Percentiles rank a stretch among this genome's conserved stretches.
Evolutionary conservation across 2,329 filamentous ascomycete genomes (phyloP).

Genomic region (Fusarium penzigii): DNA sequence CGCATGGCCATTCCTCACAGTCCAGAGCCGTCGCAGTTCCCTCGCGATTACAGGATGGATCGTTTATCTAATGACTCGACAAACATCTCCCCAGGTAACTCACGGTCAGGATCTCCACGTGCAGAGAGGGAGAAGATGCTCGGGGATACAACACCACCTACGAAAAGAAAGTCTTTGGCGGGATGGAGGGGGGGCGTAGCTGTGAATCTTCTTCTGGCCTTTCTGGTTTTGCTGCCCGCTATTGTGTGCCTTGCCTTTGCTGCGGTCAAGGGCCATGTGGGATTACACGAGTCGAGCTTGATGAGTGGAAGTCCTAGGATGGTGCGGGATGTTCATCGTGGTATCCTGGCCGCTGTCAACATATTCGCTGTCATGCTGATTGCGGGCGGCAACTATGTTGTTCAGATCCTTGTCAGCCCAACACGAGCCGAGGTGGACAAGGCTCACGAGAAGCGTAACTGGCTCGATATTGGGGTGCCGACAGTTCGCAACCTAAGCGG

Average conservation of each 20-base stretch:
- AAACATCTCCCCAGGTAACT: conserved; percentile 12
- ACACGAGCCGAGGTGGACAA: conserved; percentile 49
- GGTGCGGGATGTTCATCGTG: conserved; percentile 40
- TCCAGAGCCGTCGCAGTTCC: conserved; percentile 28
- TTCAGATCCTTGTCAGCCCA: conserved; percentile 56
- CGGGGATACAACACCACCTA: conserved; percentile 24
- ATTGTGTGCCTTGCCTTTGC: conserved; percentile 43
- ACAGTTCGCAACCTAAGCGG: conserved; percentile 50
- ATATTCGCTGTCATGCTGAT: conserved; percentile 45
- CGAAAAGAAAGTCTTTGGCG: conserved; percentile 28
- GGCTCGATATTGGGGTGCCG: conserved; percentile 57
- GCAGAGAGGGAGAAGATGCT: conserved; percentile 31
- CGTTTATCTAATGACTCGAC: conserved; percentile 12
- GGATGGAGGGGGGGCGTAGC: conserved; percentile 52
- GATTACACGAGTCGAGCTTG: conserved; percentile 39
- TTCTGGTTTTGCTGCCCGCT: conserved; percentile 39
- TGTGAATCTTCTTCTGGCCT: conserved; percentile 44
- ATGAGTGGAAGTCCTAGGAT: conserved; percentile 40
- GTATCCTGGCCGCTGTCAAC: conserved; percentile 47
- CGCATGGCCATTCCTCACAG: conserved; percentile 24
- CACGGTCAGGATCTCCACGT: conserved; percentile 22
- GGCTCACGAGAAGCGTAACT: conserved; percentile 47
- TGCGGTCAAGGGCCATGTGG: conserved; percentile 34
- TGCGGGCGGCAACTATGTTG: conserved; percentile 52
- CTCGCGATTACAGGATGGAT: conserved; percentile 16